Conservation (phyloP, 495 filamentous ascomycete genomes). For the Hyaloscypha bicolor region DNA sequence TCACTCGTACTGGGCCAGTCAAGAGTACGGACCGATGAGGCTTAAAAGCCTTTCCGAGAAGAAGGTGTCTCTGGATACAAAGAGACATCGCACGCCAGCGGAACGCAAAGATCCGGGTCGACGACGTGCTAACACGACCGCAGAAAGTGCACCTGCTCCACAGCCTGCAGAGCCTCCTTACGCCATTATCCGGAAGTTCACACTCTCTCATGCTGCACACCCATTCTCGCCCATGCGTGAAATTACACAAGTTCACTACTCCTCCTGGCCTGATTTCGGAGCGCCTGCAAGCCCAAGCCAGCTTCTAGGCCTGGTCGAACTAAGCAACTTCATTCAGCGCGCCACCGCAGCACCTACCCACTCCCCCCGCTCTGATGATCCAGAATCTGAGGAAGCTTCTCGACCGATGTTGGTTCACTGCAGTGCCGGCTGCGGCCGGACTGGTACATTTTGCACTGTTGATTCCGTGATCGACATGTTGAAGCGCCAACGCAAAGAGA, state of each 20-base stretch:
- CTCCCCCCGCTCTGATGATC: constrained; percentile 48
- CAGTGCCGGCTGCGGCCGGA: constrained; percentile 92
- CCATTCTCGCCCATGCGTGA: constrained; percentile 89
- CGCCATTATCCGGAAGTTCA: constrained; percentile 86
- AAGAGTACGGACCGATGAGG: constrained; percentile 76
- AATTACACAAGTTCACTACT: constrained; percentile 93
- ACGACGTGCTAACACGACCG: constrained; percentile 48
- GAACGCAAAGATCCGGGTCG: constrained; percentile 34
- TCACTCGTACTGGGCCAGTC: constrained; percentile 87
- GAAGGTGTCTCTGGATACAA: constrained; percentile 72
- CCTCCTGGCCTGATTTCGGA: constrained; percentile 95
- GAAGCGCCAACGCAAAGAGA: constrained; percentile 67
- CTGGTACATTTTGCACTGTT: constrained; percentile 94
- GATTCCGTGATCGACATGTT: constrained; percentile 94
- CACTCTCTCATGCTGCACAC: constrained; percentile 70
- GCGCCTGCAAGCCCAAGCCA: constrained; percentile 87
- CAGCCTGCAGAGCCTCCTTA: constrained; percentile 60
- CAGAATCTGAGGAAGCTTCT: constrained; percentile 51
- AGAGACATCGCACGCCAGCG: constrained; percentile 37
- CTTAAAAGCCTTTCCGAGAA: constrained; percentile 80
- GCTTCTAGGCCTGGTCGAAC: constrained; percentile 82
- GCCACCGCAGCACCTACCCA: constrained; percentile 40
- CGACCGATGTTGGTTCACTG: constrained; percentile 91
- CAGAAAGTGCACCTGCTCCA: constrained; percentile 33
- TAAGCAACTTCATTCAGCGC: constrained; percentile 68